Evolutionary conservation across 73 alveolate species (phyloP).

Genomic region (Tetrahymena elliotti): DNA sequence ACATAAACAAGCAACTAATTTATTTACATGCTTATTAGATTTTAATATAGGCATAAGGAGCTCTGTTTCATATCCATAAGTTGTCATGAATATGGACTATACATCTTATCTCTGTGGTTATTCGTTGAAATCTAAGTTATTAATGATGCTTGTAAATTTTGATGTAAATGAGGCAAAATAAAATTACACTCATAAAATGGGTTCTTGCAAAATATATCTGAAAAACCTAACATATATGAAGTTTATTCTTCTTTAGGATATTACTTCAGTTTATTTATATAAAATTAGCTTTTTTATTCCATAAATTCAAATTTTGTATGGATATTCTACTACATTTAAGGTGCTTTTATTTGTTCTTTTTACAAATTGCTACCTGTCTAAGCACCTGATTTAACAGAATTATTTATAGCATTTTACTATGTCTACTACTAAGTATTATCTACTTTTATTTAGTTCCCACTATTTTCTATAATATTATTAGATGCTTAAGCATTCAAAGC

Average conservation of each 20-base stretch:
- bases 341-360: not conserved
- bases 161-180: not conserved
- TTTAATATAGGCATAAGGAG: constrained; percentile 14
- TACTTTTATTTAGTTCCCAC: not conserved
- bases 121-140: not conserved
- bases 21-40: not conserved
- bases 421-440: not conserved
- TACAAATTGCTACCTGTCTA: not conserved
- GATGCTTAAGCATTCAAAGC: not conserved
- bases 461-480: not conserved
- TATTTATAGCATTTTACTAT: too few relatives aligned
- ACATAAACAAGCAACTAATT: not conserved
- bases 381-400: not conserved
- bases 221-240: not conserved
- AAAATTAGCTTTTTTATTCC: not conserved
- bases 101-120: not conserved
- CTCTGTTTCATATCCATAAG: constrained; percentile 34
- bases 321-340: not conserved
- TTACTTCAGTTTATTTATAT: not conserved
- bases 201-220: not conserved
- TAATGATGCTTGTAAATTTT: not conserved
- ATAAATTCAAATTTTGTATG: not conserved
- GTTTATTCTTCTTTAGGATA: not conserved
- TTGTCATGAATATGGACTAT: constrained; percentile 13
- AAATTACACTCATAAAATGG: not conserved